phyloP scores from a whole-genome alignment of 2,329 filamentous ascomycete genomes.

The Erysiphe pulchra region DNA sequence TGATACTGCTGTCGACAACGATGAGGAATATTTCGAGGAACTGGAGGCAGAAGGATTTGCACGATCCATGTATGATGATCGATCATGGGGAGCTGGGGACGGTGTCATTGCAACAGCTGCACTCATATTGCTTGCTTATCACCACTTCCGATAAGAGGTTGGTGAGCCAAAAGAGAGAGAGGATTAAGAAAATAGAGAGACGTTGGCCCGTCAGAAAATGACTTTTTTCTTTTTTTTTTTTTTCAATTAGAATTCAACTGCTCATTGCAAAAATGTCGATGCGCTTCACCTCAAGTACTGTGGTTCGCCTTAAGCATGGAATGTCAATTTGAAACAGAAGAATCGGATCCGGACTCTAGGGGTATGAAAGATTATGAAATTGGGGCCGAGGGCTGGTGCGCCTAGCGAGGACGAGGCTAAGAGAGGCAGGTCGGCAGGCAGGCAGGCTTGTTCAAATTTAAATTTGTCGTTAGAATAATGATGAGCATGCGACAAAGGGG shows the following conservation, averaged over 20 bases:
- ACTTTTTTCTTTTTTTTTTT: not conserved
- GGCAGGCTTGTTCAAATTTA: not conserved
- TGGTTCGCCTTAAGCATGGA: not conserved
- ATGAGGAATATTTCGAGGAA: conserved; percentile 8
- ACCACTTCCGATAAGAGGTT: not conserved
- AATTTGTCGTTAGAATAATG: not conserved
- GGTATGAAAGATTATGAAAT: no score
- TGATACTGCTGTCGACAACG: conserved; percentile 11
- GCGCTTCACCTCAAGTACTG: not conserved
- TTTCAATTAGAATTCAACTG: not conserved
- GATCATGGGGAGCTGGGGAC: conserved; percentile 39
- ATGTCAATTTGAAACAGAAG: no score
- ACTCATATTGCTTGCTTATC: conserved; percentile 25
- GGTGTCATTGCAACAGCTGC: conserved; percentile 42
- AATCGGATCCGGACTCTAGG: no score
- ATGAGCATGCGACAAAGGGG: not conserved
- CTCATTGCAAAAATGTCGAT: not conserved
- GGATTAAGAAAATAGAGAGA: not conserved
- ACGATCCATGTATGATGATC: conserved; percentile 28
- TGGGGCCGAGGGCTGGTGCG: no score
- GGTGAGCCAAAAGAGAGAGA: no score
- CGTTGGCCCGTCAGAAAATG: not conserved
- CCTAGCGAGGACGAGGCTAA: no score
- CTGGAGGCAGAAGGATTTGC: conserved; percentile 14
- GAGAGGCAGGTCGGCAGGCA: not conserved